phyloP scores from a whole-genome alignment of 208 protist species.

The Leishmania lainsoni region DNA sequence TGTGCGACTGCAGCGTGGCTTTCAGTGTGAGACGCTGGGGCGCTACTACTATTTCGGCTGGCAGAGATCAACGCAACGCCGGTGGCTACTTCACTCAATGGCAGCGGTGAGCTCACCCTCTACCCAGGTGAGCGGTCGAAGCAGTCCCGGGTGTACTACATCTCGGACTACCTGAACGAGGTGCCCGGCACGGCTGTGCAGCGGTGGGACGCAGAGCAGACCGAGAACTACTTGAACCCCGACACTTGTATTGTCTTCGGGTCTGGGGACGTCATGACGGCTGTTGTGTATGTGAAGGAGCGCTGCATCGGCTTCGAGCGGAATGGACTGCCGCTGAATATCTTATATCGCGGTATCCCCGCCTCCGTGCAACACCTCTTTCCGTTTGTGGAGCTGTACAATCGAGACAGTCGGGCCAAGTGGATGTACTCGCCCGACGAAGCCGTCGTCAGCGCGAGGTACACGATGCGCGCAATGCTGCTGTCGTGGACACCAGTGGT shows the following conservation, averaged over 20 bases:
- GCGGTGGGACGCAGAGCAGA: conserved; percentile 32
- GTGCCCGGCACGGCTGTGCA: conserved; percentile 47
- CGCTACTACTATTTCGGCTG: conserved; percentile 81
- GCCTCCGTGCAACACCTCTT: conserved; percentile 58
- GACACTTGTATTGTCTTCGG: conserved; percentile 78
- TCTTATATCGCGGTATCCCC: conserved; percentile 61
- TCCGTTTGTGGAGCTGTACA: conserved; percentile 86
- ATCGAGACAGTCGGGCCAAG: conserved; percentile 65
- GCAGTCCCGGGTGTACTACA: conserved; percentile 51
- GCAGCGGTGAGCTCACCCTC: conserved; percentile 17
- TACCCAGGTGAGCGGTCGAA: conserved; percentile 57
- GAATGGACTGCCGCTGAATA: conserved; percentile 78
- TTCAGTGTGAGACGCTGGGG: conserved; percentile 65
- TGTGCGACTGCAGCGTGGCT: conserved; percentile 63
- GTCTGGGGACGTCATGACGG: conserved; percentile 85
- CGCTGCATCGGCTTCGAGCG: conserved; percentile 77
- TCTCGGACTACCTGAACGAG: conserved; percentile 73
- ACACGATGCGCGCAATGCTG: conserved; percentile 75
- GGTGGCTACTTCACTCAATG: conserved; percentile 13
- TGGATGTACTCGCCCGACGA: conserved; percentile 79
- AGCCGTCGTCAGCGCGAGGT: conserved; percentile 58
- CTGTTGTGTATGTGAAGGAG: conserved; percentile 55
- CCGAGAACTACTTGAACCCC: conserved; percentile 65
- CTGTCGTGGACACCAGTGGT: conserved; percentile 50
- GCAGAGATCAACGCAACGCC: conserved; percentile 35